phyloP scores from a whole-genome alignment of 148 eudicot species.

The Polygonum maritimum region DNA sequence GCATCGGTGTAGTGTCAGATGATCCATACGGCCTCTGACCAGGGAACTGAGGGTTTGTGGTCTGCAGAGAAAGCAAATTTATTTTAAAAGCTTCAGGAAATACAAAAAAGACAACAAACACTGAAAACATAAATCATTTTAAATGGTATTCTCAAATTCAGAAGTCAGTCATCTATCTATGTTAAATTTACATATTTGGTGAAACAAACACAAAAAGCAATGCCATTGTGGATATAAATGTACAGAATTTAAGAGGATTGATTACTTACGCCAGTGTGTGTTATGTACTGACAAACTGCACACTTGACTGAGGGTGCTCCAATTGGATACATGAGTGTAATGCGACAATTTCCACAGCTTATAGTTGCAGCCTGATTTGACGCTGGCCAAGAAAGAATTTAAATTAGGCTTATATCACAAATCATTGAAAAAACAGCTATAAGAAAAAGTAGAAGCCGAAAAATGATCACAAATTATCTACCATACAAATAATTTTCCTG shows the following conservation, averaged over 20 bases:
- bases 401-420: no score
- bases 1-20: conserved; percentile 23
- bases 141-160: neutral
- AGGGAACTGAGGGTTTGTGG: conserved; percentile 32
- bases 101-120: no score
- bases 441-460: neutral
- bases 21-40: conserved; percentile 35
- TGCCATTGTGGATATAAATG: neutral
- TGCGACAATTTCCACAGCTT: conserved; percentile 74
- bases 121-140: no score
- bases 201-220: conserved; percentile 1
- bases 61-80: conserved; percentile 20
- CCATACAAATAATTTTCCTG: no score
- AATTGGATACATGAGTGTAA: conserved; percentile 69
- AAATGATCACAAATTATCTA: neutral
- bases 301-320: conserved; percentile 95
- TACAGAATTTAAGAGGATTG: neutral
- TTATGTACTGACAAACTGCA: conserved; percentile 76
- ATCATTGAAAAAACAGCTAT: neutral
- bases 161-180: neutral
- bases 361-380: conserved; percentile 62
- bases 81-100: neutral
- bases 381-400: conserved; percentile 17
- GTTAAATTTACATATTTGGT: no score
- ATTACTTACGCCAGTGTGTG: conserved; percentile 64